These are phyloP conservation scores for Picea engelmannii DNA, from an alignment of 83 land plant genomes.

Conservation along the genomic window DNA sequence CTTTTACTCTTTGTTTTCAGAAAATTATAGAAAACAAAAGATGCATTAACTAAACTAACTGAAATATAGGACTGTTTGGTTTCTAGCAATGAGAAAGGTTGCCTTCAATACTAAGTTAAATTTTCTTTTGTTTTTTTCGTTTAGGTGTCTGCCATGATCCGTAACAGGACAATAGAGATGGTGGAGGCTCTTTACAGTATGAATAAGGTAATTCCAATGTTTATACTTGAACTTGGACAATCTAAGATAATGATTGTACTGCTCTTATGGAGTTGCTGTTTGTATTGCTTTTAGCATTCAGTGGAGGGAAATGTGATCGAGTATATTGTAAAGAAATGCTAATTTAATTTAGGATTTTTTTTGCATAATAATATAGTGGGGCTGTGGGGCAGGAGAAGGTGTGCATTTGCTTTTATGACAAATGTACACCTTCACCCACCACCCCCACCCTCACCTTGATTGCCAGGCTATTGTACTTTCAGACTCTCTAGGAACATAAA, in stretches of 20 bases:
- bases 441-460: not conserved
- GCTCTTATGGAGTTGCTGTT: too few relatives aligned
- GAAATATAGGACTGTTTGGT: not conserved
- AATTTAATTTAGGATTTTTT: too few relatives aligned
- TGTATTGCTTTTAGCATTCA: too few relatives aligned
- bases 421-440: too few relatives aligned
- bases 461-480: too few relatives aligned
- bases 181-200: constrained; percentile 82
- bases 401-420: too few relatives aligned
- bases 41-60: not conserved
- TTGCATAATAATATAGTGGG: too few relatives aligned
- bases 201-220: constrained; percentile 58
- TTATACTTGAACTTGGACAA: too few relatives aligned
- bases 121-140: constrained; percentile 14
- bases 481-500: not conserved
- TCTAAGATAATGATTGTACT: too few relatives aligned
- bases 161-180: constrained; percentile 81
- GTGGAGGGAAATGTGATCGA: too few relatives aligned
- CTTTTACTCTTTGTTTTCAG: not conserved
- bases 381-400: too few relatives aligned
- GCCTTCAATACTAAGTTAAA: not conserved
- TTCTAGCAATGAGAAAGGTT: not conserved
- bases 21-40: not conserved
- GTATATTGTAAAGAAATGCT: too few relatives aligned
- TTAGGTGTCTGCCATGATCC: constrained; percentile 70